phyloP scores from a whole-genome alignment of 1,284 basidiomycete genomes.

The Phylloporus sp. region DNA sequence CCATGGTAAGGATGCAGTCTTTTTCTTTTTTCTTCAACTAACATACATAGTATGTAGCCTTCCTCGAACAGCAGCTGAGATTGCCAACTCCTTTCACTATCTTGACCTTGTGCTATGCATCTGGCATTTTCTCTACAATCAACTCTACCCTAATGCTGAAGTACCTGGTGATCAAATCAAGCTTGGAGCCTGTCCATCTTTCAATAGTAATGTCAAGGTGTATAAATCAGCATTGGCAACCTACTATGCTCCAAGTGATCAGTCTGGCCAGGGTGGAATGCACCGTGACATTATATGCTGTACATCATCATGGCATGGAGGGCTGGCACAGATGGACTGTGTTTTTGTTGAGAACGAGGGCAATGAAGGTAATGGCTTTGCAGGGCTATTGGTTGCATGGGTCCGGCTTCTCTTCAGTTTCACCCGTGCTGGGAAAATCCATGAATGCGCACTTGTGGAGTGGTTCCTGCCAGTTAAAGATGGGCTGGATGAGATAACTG shows the following conservation, averaged over 20 bases:
- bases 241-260: neutral
- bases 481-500: neutral
- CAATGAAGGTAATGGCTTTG: neutral
- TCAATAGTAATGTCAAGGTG: neutral
- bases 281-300: neutral
- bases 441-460: neutral
- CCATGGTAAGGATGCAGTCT: neutral
- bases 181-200: neutral
- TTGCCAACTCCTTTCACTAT: neutral
- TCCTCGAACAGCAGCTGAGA: neutral
- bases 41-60: too few species aligned
- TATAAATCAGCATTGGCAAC: neutral
- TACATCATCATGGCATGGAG: neutral
- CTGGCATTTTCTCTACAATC: constrained; percentile 1
- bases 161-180: neutral
- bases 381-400: neutral
- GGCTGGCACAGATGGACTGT: neutral
- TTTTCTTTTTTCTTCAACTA: too few species aligned
- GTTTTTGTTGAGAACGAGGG: neutral
- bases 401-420: neutral
- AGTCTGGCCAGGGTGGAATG: neutral
- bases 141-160: constrained; percentile 1
- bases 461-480: neutral
- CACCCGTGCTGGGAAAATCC: neutral
- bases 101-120: neutral